Evolutionary conservation across 2,329 filamentous ascomycete species (phyloP), one percentile per base, ranked within the genome.

Genomic region (Paraphaeosphaeria sporulosa): DNA sequence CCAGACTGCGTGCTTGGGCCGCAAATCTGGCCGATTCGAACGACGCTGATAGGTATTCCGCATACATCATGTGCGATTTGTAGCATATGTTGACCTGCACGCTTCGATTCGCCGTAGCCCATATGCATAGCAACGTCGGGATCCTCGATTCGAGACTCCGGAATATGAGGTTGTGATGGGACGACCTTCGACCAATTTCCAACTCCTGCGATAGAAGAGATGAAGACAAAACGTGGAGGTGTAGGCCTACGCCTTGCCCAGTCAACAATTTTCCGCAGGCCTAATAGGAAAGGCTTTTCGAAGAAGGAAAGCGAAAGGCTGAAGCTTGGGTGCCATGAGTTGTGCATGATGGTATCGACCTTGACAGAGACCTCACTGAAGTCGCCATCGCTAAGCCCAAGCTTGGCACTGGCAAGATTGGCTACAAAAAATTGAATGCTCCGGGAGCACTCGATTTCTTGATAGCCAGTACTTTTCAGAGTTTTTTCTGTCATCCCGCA

Each of bases 271-370:
- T 15, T 59, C 12, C 56, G 62, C 1, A 66, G 44, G 2, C 50
- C 64, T n/a, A 13, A 46, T 70, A 77, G 23, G 70, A 76, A 40
- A 74, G 59, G 34, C 34, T 38, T 54, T 40, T 59, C 58, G 51
- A 67, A 69, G 15, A 59, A 55, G 13, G 9, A 9, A 15, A 68
- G 57, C 17, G 64, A 61, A 27, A 62, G 44, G 50, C 38, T 85
- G 76, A 86, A 87, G 69, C 86, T 84, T 32, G 86, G 83, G 2
- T 80, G 72, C 84, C 84, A 85, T 1, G 84, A 81, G 64, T 79
- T 79, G 73, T 85, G 83, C 47, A 86, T 81, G n/a, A 85, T 76
- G 23, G 67, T 71, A 0, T 78, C 77, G 1, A 84, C 67, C 0
- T 52, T 55, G 4, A 44, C 48, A 12, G 54, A 38, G 15, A 69